phyloP scores from a whole-genome alignment of 1,284 basidiomycete genomes.

The Laetiporus sulphureus region DNA sequence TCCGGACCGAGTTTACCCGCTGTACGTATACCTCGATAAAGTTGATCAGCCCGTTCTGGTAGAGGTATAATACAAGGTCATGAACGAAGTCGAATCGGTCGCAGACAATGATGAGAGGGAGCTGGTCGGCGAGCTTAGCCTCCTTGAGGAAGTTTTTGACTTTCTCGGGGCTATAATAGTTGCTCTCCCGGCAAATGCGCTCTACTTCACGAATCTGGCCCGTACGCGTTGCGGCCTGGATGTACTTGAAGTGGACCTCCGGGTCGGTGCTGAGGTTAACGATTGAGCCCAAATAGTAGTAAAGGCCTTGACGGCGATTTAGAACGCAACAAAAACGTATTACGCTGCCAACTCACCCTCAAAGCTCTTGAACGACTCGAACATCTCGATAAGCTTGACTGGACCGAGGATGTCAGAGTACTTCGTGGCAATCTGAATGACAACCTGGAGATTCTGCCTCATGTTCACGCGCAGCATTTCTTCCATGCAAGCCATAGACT shows the following conservation, averaged over 20 bases:
- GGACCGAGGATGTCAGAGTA: slow-evolving; percentile 98
- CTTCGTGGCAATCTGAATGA: slow-evolving; percentile 98
- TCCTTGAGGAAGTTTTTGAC: slow-evolving; percentile 99
- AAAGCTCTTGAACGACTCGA: slow-evolving; percentile 97
- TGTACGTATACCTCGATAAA: slow-evolving; percentile 99
- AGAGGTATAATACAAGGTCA: slow-evolving; percentile 97
- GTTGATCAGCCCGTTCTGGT: slow-evolving; percentile 95
- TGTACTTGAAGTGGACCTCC: slow-evolving; percentile 99
- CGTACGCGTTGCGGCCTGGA: slow-evolving; percentile 97
- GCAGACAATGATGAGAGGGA: slow-evolving; percentile 99
- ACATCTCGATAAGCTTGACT: slow-evolving; percentile 97
- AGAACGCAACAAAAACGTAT: not conserved
- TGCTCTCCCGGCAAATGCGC: slow-evolving; percentile 96
- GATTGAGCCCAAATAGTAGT: slow-evolving; percentile 96
- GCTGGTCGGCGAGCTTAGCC: slow-evolving; percentile 93
- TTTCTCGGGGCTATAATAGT: slow-evolving; percentile 98
- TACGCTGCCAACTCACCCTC: slow-evolving; percentile 50
- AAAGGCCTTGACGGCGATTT: slow-evolving; percentile 54
- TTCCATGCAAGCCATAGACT: slow-evolving; percentile 93
- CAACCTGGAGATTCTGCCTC: slow-evolving; percentile 94
- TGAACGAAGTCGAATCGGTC: slow-evolving; percentile 99
- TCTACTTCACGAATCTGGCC: slow-evolving; percentile 99
- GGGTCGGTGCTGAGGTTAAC: slow-evolving; percentile 96
- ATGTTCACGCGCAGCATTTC: slow-evolving; percentile 99
- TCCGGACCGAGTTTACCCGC: slow-evolving; percentile 93